Base-by-base conservation (phyloP, 1,284 basidiomycete genomes). In the Pyrrhoderma noxium region DNA sequence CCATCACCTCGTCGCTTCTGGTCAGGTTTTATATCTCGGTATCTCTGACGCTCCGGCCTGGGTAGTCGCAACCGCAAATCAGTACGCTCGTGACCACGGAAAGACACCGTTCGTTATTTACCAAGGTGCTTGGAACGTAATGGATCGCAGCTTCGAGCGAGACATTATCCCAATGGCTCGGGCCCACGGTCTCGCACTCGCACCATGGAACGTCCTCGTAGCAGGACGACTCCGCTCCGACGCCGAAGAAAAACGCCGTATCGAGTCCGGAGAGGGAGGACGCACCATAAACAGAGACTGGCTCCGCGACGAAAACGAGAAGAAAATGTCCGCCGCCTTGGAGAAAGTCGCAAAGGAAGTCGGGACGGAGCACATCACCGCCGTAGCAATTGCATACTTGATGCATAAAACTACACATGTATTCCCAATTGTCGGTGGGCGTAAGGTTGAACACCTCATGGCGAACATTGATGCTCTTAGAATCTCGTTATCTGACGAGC, bases 131-230 rank as follows among this genome's bases (percentile, higher is more conserved):
- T 82, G 74, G 74, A 76, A 69, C 57, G 65, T 79, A 45, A 61
- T 72, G 51, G 57, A 67, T 36, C 69, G 77, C 43, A 75, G 75
- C 53, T 66, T 80, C 49, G 79, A 81, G 64, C 68, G 77, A 11
- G 79, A 82, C n/a, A 74, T 82, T 56, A 70, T 83, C 45, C 79
- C 78, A 4, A 80, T 82, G 79, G 67, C 63, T 45, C 65, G 67
- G n/a, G 16, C 52, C 22, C 34, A 34, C 42, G 72, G 72, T 3
- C 69, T 76, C 64, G 69, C 68, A 0, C 58, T 74, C 45, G 67
- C 67, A 14, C 58, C 54, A 56, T 65, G 49, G 65, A 61, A 45
- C 40, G 63, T 60, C 7, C 37, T 57, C 13, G 45, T 37, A 13
- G 42, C 35, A 51, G 50, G 51, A 21, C 53, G 36, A 11, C 53